Conservation (phyloP, 495 filamentous ascomycete species). For the Podospora comata region DNA sequence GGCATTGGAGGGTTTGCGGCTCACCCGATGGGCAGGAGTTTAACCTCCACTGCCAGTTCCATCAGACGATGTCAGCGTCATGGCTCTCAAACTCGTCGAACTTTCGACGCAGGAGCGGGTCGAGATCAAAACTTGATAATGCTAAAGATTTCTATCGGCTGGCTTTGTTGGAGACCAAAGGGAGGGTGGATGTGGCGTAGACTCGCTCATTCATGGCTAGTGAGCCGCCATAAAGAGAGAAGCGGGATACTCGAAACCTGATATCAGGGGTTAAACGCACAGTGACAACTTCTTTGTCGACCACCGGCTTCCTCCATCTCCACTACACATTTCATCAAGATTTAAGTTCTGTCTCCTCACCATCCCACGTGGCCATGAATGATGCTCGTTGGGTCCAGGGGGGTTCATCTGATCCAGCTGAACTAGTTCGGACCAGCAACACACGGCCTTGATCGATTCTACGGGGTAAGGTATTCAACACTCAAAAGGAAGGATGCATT, state of each 20-base stretch:
- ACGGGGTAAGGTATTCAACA: background rate
- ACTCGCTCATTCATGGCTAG: background rate
- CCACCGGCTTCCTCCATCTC: background rate
- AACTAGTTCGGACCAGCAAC: slow-evolving; percentile 1
- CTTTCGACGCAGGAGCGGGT: background rate
- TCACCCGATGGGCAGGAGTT: slow-evolving; percentile 66
- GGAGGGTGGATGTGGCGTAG: background rate
- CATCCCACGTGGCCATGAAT: background rate
- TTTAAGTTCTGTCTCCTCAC: background rate
- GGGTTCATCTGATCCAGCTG: background rate
- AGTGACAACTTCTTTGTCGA: background rate
- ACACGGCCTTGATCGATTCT: background rate
- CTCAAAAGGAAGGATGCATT: background rate
- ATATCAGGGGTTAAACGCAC: background rate
- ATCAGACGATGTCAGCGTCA: background rate
- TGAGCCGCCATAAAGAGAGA: background rate
- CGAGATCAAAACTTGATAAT: background rate
- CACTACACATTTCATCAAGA: background rate
- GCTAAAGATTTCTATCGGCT: background rate
- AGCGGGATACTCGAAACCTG: background rate
- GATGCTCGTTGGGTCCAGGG: background rate
- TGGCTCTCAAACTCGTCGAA: background rate
- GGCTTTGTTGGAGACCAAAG: slow-evolving; percentile 2
- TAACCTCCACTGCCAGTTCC: slow-evolving; percentile 48
- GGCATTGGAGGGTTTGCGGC: slow-evolving; percentile 73